Base-by-base conservation (phyloP, 192 early-diverging fungal genomes). In the Backusella parvicylindrica region DNA sequence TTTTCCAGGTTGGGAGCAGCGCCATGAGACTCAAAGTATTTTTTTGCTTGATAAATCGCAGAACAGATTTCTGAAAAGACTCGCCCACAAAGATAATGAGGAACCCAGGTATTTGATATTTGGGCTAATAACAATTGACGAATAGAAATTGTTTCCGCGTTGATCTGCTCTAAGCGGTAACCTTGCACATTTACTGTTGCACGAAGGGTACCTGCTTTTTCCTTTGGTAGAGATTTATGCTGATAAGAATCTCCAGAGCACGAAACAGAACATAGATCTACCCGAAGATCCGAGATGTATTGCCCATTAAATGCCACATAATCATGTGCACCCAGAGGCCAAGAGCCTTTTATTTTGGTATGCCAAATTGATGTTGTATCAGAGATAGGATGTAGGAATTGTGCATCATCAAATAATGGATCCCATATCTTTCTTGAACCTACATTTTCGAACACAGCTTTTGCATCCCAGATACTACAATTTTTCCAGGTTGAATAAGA, bases 391-490 rank as follows among this genome's bases (percentile, higher is more conserved):
- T 79, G 72, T 8, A 86, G 30, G 72, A 83, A 75, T 15, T 76
- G 74, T 13, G 77, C 68, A 21, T 83, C 78, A 37, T 86, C 85
- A 77, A 86, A 82, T 75, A 80, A 71, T 33, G 75, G 74, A 79
- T 76, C 80, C 79, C 84, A 85, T 32, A 79, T 76, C 40, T 82
- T 81, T 11, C 81, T 69, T 12, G 84, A 76, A 12, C 79, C 77
- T 11, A 75, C 37, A 79, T 83, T 84, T 32, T 82, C 82, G 15
- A 86, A 32, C 9, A 77, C 81, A 2, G 85, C 85, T 68, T 86
- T 86, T 32, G 79, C 73, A 43, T 86, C 85, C 85, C 85, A 86
- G 38, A 86, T 82, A 38, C 79, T 75, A 32, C 81, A 86, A 36
- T 79, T 68, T 33, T 83, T 74, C 75, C 83, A 86, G 1, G 77